phyloP scores from a whole-genome alignment of 164 flowering plant genomes.

The Malania oleifera region DNA sequence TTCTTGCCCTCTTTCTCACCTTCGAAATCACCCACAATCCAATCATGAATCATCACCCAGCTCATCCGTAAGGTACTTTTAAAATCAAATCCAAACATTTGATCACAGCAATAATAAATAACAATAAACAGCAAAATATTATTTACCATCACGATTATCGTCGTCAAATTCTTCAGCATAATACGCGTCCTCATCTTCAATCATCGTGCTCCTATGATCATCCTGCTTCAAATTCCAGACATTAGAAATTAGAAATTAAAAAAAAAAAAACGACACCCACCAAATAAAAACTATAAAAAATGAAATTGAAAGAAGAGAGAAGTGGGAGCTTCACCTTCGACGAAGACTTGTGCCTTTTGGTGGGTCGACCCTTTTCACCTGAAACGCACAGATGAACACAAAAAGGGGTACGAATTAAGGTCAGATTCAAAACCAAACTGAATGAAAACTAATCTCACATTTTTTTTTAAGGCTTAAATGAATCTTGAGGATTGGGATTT shows the following conservation, averaged over 20 bases:
- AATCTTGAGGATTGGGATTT: too few species aligned
- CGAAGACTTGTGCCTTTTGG: constrained; percentile 43
- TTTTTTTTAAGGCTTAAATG: too few species aligned
- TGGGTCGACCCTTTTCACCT: constrained; percentile 57
- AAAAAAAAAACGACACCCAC: neutral
- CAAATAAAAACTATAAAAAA: neutral
- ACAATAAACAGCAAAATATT: constrained; percentile 13
- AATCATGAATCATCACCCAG: neutral
- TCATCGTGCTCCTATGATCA: constrained; percentile 11
- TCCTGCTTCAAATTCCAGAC: constrained; percentile 13
- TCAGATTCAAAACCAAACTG: too few species aligned
- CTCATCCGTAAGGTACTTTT: neutral
- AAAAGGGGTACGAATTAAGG: neutral
- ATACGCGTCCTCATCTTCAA: constrained; percentile 24
- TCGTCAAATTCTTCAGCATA: constrained; percentile 27
- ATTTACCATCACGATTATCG: constrained; percentile 17
- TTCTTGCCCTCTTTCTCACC: constrained; percentile 51
- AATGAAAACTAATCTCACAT: too few species aligned
- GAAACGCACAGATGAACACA: constrained; percentile 1
- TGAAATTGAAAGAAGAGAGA: neutral
- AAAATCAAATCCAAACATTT: neutral
- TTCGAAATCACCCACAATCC: constrained; percentile 11
- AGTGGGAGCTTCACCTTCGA: constrained; percentile 19
- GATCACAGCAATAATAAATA: neutral
- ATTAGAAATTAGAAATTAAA: neutral